Evolutionary conservation across 129 eudicot species (phyloP).

Genomic region (Lactuca saligna): DNA sequence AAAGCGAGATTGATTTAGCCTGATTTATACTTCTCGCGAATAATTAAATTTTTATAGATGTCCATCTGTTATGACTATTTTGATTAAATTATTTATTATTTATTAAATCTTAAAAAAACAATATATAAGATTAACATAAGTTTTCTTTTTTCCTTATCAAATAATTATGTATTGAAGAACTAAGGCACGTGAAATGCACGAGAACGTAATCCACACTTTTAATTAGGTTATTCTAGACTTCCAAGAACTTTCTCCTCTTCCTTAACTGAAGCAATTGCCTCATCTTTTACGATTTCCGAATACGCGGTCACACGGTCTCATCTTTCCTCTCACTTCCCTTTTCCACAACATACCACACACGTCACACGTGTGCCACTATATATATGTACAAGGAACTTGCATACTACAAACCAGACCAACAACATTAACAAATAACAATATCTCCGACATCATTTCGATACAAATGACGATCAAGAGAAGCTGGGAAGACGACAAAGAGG

Average conservation of each 20-base stretch:
- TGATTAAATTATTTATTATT: no score
- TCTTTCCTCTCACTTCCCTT: background rate
- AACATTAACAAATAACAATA: constrained; percentile 10
- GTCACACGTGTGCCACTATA: constrained; percentile 17
- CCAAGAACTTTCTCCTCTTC: constrained; percentile 25
- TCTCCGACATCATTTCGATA: background rate
- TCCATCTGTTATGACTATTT: no score
- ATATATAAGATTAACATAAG: no score
- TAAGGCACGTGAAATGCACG: background rate
- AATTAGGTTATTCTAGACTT: constrained; percentile 17
- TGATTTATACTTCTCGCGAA: no score
- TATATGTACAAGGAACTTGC: background rate
- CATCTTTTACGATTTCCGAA: constrained; percentile 8
- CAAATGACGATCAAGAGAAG: constrained; percentile 36
- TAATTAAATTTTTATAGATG: no score
- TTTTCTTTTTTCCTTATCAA: no score
- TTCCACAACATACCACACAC: constrained; percentile 18
- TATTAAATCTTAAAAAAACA: no score
- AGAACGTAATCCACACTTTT: constrained; percentile 15
- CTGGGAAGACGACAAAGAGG: constrained; percentile 29
- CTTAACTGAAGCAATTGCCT: constrained; percentile 21
- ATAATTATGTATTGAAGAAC: no score
- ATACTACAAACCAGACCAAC: background rate
- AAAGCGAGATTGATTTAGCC: no score
- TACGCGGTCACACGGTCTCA: constrained; percentile 19